Evolutionary conservation across 495 filamentous ascomycete genomes (phyloP).

Genomic region (Tuber aestivum): DNA sequence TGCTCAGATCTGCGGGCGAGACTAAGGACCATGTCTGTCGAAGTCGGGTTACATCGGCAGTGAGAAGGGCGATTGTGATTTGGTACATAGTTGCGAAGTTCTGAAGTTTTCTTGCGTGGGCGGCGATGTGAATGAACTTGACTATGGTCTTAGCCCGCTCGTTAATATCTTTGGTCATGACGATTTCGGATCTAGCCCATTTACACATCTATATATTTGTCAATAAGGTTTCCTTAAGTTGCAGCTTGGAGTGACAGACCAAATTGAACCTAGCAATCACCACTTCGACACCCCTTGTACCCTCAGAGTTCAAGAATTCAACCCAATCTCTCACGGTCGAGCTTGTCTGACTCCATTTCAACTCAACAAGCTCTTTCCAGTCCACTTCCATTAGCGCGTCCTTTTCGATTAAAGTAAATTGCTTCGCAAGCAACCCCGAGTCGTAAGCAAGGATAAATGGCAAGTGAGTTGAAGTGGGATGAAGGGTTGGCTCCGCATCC

Average conservation of each 20-base stretch:
- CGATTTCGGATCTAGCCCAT: slow-evolving; percentile 88
- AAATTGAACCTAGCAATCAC: slow-evolving; percentile 95
- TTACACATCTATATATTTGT: slow-evolving; percentile 62
- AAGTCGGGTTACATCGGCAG: slow-evolving; percentile 70
- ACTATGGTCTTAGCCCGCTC: slow-evolving; percentile 79
- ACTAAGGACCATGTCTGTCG: slow-evolving; percentile 76
- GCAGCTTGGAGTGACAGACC: slow-evolving; percentile 19
- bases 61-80: slow-evolving; percentile 82
- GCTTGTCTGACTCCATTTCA: slow-evolving; percentile 71
- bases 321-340: slow-evolving; percentile 74
- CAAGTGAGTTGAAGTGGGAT: slow-evolving; percentile 56
- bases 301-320: slow-evolving; percentile 75
- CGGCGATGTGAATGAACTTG: slow-evolving; percentile 89
- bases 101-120: slow-evolving; percentile 72
- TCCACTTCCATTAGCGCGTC: slow-evolving; percentile 93
- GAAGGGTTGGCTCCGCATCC: slow-evolving; percentile 16
- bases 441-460: slow-evolving; percentile 91
- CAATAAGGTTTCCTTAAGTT: slow-evolving; percentile 5
- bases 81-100: slow-evolving; percentile 98
- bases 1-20: slow-evolving; percentile 60
- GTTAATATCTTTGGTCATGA: slow-evolving; percentile 72
- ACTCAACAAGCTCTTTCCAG: slow-evolving; percentile 94
- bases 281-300: slow-evolving; percentile 85
- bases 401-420: slow-evolving; percentile 92
- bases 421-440: slow-evolving; percentile 81